Base-by-base conservation (phyloP, 106 monocot species). In the Agapanthus africanus region DNA sequence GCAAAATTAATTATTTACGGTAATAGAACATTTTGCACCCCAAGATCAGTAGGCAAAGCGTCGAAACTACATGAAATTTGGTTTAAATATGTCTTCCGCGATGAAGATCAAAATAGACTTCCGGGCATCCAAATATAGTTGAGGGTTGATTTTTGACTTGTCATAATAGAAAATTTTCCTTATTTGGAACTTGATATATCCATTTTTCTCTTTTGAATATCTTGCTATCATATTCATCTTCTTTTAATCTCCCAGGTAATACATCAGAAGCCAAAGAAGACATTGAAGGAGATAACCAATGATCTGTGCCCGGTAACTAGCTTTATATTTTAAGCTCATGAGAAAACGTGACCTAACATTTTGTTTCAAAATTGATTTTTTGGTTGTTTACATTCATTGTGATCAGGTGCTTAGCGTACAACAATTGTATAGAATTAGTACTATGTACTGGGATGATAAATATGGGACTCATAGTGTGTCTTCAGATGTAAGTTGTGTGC, bases 371-470 rank as follows among this genome's bases (percentile, higher is more conserved):
- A n/a, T n/a, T 68, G 57, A 32, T 42, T 79, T 33, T 41, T 70
- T n/a, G n/a, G n/a, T n/a, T n/a, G n/a, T n/a, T 14, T 70, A 65
- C 30, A 28, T 21, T 57, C 57, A 38, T 6, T 70, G 62, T 71
- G 40, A 22, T 25, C 79, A 95, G 95, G 85, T 88, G 52, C 85
- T 85, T 26, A 85, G 85, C 64, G 75, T 85, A 46, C 85, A 85
- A 68, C 85, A 85, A 40, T 35, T 85, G n/a, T 85, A 85, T 40
- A 78, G 85, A 81, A 85, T 85, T 57, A 81, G 81, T 69, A 85
- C 81, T 11, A 85, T 85, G 85, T 85, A 85, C 66, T 85, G 85
- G 85, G 85, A 85, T 61, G 85, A 85, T 67, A 85, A 78, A 59
- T 81, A 85, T 75, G 77, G 81, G 16, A 85, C 85, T 6, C 85